A percentile compares a stretch with the other conserved stretches of the same genome.
Evolutionary conservation across 2,329 filamentous ascomycete genomes (phyloP).

Genomic region (Ceratocystis diversiconidia): DNA sequence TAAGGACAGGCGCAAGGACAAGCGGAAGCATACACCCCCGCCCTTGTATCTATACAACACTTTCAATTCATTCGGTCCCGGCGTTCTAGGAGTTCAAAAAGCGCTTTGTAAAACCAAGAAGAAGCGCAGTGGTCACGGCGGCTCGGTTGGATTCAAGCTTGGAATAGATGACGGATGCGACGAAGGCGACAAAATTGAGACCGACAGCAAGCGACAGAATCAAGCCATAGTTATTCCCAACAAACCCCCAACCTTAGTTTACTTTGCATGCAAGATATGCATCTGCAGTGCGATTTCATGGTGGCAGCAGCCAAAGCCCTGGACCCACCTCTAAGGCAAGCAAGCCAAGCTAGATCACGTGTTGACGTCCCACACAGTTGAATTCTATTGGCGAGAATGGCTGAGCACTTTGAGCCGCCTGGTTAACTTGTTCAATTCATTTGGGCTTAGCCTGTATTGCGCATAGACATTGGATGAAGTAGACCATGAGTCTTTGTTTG

Average conservation of each 20-base stretch:
- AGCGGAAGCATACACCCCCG: conserved; percentile 22
- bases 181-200: conserved; percentile 45
- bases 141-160: conserved; percentile 24
- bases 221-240: too few species aligned
- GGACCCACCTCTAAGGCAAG: background rate
- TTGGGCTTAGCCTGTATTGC: background rate
- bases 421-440: too few species aligned
- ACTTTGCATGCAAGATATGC: too few species aligned
- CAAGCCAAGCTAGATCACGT: background rate
- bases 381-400: background rate
- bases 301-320: background rate
- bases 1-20: conserved; percentile 29
- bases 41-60: conserved; percentile 18
- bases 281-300: background rate
- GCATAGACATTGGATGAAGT: background rate
- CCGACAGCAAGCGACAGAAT: background rate
- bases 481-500: background rate
- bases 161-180: conserved; percentile 34
- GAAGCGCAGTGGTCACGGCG: conserved; percentile 13
- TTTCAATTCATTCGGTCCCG: conserved; percentile 29
- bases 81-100: conserved; percentile 41
- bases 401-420: background rate
- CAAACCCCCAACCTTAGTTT: background rate
- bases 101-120: conserved; percentile 22
- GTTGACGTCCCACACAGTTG: background rate